Evolutionary conservation across 371 early-diverging fungal species (phyloP), one percentile per base, ranked within the genome.

Genomic region (Rhizopus sp.): DNA sequence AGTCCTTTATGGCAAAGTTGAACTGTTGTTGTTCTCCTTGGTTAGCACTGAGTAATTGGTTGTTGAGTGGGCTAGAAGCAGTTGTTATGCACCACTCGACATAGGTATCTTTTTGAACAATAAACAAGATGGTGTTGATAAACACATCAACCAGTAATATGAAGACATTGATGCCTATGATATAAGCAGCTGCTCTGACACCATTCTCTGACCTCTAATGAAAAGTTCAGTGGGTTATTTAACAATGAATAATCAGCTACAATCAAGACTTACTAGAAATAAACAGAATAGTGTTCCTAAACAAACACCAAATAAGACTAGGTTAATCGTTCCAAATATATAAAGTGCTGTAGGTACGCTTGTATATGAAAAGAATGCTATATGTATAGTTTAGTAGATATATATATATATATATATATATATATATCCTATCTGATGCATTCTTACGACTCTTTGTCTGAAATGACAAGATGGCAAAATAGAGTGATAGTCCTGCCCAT

Each of bases 401-500:
- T 23, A 33, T n/a, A 33, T 7, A 15, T 4, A 23, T 23, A 15
- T 23, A 16, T 1, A 7, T 6, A 48, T 30, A 23, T 29, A 32
- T 30, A n/a, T 30, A 48, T 37, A 37, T 13, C 38, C 13, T 7
- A 2, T 37, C 13, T 37, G 5, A 10, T 49, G 7, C 32, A 2
- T 12, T 57, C 79, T 71, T 72, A 73, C 80, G 77, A 49, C 75
- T 80, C 40, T 64, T 61, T 10, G 46, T 48, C 59, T 72, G 77
- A 57, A 80, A 80, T 31, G 77, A 73, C 9, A 77, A 32, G 32
- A 77, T 60, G 10, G 77, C 68, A 54, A 80, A 75, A 57, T 80
- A 80, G n/a, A 77, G 33, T 4, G 77, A 72, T 8, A 79, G 31
- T 35, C 71, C 75, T 72, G 66, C 66, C 77, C 77, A 77, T 29